Base-by-base conservation (phyloP, 495 filamentous ascomycete species). In the Penicillium maclennaniae region DNA sequence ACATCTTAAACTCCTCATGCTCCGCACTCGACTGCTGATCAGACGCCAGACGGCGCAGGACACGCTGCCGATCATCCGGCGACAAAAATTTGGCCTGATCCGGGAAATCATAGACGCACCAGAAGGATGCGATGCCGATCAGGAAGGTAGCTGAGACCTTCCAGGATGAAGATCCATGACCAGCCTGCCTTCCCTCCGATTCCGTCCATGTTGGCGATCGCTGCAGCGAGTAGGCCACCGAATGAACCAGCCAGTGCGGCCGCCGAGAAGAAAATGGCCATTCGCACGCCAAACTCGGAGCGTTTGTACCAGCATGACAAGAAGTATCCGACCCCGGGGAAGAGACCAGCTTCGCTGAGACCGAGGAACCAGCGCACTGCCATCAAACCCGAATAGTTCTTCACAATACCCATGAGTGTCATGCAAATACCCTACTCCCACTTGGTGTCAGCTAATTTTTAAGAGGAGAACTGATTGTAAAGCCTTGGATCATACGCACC, bases 201-300 rank as follows among this genome's bases (percentile, higher is more conserved):
- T 23, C 86, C 87, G 58, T 87, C 71, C 87, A 93, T 90, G 19
- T 83, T 70, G 66, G 80, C 40, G 78, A 66, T 66, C 15, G 63
- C 63, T 2, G 63, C 63, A 16, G 61, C 61, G 8, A 92, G 19
- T 7, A 91, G 27, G 1, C 61, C 61, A 45, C 91, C 91, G 50
- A 95, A 96, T 1, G 88, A 91, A 0, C 91, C 91, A 3, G 89
- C 86, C 0, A 95, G 64, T 2, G 91, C 88, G 0, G 91, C 91
- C 0, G 91, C 88, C 6, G 87, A 91, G 72, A 95, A 96, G 77
- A 97, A 97, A 47, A 96, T 87, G 34, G 91, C 92, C 60, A 83
- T 80, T 7, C 83, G 77, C 15, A 87, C 76, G 34, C 91, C 91
- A 46, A 95, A 86, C 53, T 96, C 91, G 38, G 76, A 79, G 7